Percentiles rank a stretch among this genome's conserved stretches.
Conservation (phyloP, 805 yeast species). For the Sugiyamaella mastotermitis region DNA sequence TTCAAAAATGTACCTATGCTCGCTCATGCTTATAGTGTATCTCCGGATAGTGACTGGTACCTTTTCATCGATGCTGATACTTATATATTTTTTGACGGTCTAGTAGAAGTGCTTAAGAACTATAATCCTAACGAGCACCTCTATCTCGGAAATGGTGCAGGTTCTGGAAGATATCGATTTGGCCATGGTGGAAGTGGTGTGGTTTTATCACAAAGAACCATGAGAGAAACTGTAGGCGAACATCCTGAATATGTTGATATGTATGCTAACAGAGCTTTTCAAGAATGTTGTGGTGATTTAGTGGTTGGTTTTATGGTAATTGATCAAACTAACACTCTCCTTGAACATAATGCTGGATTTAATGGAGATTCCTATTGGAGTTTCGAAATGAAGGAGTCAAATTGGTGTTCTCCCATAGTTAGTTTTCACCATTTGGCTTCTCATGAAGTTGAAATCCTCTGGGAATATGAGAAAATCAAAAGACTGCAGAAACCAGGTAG, state of each 20-base stretch:
- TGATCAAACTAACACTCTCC: conserved; percentile 14
- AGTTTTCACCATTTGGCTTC: conserved; percentile 30
- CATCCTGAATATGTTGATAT: conserved; percentile 15
- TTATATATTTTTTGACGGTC: conserved; percentile 26
- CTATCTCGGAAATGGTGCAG: conserved; percentile 29
- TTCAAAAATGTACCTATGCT: conserved; percentile 35
- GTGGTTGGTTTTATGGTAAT: conserved; percentile 26
- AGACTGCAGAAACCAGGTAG: conserved; percentile 1
- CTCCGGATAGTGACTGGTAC: conserved; percentile 31
- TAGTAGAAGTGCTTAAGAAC: conserved; percentile 21
- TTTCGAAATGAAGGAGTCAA: conserved; percentile 12
- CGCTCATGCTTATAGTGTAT: conserved; percentile 27
- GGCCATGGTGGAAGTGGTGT: conserved; percentile 38
- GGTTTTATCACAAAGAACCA: conserved; percentile 28
- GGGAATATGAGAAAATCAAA: conserved; percentile 24
- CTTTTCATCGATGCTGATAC: conserved; percentile 33
- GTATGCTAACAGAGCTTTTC: conserved; percentile 19
- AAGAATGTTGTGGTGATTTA: conserved; percentile 33
- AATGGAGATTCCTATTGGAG: conserved; percentile 29
- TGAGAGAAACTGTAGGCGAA: conserved; percentile 23
- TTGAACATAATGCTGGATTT: conserved; percentile 20
- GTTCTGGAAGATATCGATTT: conserved; percentile 19
- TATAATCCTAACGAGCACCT: conserved; percentile 24
- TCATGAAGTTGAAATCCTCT: conserved; percentile 27
- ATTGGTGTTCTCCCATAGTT: conserved; percentile 29